Percentiles rank a stretch among this genome's conserved stretches.
These are phyloP conservation scores for Flaveria robusta DNA, from an alignment of 129 eudicot species.

Conservation along the genomic window DNA sequence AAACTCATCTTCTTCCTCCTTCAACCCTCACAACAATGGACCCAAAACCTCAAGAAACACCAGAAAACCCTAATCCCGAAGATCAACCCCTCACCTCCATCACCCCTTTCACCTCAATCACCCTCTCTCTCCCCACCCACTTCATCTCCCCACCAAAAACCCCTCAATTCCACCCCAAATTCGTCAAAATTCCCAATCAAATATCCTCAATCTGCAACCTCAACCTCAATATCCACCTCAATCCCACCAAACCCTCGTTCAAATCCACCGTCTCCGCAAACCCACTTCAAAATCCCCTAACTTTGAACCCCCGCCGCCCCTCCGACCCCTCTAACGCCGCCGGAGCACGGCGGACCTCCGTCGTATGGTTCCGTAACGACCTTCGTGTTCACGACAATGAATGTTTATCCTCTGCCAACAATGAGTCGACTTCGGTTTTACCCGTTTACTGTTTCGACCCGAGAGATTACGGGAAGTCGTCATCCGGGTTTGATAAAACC, in stretches of 20 bases:
- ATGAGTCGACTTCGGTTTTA: slow-evolving; percentile 67
- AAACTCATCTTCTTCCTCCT: too few relatives aligned
- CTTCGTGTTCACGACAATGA: slow-evolving; percentile 87
- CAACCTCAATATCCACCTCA: slow-evolving; percentile 34
- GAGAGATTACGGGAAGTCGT: slow-evolving; percentile 78
- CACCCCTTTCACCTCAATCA: slow-evolving; percentile 53
- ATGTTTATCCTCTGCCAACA: slow-evolving; percentile 63
- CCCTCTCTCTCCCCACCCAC: slow-evolving; percentile 66
- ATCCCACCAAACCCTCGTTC: slow-evolving; percentile 39
- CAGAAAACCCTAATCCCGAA: too few relatives aligned
- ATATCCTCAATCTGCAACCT: slow-evolving; percentile 44
- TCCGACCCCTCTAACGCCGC: slow-evolving; percentile 70
- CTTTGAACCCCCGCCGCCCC: slow-evolving; percentile 72
- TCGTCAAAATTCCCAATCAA: slow-evolving; percentile 57
- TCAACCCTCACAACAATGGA: too few relatives aligned
- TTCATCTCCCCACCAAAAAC: slow-evolving; percentile 48
- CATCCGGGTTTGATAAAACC: slow-evolving; percentile 82
- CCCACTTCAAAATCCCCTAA: slow-evolving; percentile 68
- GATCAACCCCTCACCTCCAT: slow-evolving; percentile 19
- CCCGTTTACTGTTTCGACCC: slow-evolving; percentile 94
- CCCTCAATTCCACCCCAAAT: slow-evolving; percentile 24
- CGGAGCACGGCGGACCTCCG: slow-evolving; percentile 60
- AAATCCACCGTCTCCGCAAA: slow-evolving; percentile 64
- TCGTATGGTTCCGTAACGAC: slow-evolving; percentile 91
- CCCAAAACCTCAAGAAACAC: too few relatives aligned